A percentile compares a stretch with the other conserved stretches of the same genome.
These are phyloP conservation scores for Fusarium equiseti DNA, from an alignment of 2,329 filamentous ascomycete genomes.

Conservation along the genomic window DNA sequence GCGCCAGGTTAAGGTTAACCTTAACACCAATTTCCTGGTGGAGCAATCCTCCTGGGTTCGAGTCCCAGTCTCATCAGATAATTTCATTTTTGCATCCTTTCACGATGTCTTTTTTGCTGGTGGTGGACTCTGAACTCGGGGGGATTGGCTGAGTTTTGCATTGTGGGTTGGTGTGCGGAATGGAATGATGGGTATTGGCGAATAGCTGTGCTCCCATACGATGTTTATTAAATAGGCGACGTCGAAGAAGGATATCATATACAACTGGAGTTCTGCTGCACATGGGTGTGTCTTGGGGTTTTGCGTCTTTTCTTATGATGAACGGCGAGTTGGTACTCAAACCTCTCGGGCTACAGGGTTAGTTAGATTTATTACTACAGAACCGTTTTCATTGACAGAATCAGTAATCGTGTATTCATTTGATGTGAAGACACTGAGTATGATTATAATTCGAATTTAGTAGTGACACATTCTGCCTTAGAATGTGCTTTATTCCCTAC, in stretches of 20 bases:
- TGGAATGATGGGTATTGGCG: neutral
- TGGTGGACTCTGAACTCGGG: neutral
- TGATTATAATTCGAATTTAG: no score
- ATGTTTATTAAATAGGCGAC: neutral
- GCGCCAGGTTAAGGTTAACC: constrained; percentile 46
- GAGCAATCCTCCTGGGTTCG: constrained; percentile 48
- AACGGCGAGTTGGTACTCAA: constrained; percentile 10
- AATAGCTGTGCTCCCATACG: neutral
- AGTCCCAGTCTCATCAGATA: constrained; percentile 45
- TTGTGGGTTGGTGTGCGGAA: neutral
- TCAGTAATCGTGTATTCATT: no score
- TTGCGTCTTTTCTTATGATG: constrained; percentile 9
- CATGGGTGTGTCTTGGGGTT: constrained; percentile 7
- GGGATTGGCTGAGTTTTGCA: neutral
- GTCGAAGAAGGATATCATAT: neutral
- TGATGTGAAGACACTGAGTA: neutral
- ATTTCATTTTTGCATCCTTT: constrained; percentile 30
- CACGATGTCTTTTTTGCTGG: constrained; percentile 13
- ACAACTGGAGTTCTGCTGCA: constrained; percentile 32
- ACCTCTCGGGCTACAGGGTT: neutral
- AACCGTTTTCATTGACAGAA: neutral
- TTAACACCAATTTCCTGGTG: constrained; percentile 44
- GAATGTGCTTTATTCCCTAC: neutral
- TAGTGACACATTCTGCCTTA: no score
- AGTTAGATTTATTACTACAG: constrained; percentile 11